Percentiles rank a stretch among this genome's conserved stretches.
Evolutionary conservation across 2,329 filamentous ascomycete genomes (phyloP).

Genomic region (Fusarium agapanthi): DNA sequence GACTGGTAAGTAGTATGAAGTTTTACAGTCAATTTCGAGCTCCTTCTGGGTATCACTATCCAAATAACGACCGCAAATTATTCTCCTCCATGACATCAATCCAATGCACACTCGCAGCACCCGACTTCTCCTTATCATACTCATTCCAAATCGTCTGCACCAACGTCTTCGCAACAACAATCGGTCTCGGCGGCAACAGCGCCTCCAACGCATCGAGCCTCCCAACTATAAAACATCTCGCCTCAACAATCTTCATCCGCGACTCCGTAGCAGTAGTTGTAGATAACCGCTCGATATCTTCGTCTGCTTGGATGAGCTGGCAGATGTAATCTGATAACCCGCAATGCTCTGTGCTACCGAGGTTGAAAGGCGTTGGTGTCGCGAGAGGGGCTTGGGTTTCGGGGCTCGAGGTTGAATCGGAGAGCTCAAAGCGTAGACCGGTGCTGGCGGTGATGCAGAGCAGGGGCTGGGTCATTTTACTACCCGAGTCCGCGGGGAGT

Average conservation of each 20-base stretch:
- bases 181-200: conserved; percentile 20
- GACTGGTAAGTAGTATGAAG: too few relatives aligned
- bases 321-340: conserved; percentile 25
- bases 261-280: not conserved
- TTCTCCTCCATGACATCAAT: conserved; percentile 37
- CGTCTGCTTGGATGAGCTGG: conserved; percentile 18
- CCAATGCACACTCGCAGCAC: conserved; percentile 22
- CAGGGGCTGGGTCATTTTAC: conserved; percentile 47
- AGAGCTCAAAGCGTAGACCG: conserved; percentile 37
- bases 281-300: conserved; percentile 14
- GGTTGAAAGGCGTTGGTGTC: not conserved
- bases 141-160: conserved; percentile 30
- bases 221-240: conserved; percentile 7
- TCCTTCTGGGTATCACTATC: conserved; percentile 3
- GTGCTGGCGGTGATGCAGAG: conserved; percentile 49
- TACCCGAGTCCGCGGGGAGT: conserved; percentile 46
- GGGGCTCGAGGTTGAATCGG: not conserved
- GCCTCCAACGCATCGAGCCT: conserved; percentile 21
- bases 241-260: conserved; percentile 10
- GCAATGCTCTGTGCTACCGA: conserved; percentile 10
- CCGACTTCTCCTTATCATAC: conserved; percentile 24
- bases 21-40: not conserved
- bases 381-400: not conserved
- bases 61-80: conserved; percentile 35
- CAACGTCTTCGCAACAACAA: conserved; percentile 22